phyloP scores from a whole-genome alignment of 2,329 filamentous ascomycete species.

The Clarireedia hainanense region DNA sequence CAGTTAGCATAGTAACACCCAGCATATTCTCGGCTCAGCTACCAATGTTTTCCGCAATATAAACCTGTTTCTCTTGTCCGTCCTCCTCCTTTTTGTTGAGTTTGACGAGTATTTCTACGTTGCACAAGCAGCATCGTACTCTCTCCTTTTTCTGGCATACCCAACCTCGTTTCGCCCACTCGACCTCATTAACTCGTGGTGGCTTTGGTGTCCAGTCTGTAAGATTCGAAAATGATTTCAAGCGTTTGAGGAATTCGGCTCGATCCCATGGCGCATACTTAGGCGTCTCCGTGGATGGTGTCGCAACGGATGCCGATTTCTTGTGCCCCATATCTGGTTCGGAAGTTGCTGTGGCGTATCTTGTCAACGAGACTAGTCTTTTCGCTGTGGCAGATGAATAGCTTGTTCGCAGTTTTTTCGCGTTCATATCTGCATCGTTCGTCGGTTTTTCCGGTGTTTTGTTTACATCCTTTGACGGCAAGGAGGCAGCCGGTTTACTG shows the following conservation, averaged over 20 bases:
- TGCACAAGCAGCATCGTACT: slow-evolving; percentile 79
- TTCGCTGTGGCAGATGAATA: slow-evolving; percentile 9
- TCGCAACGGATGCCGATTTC: slow-evolving; percentile 20
- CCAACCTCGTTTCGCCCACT: slow-evolving; percentile 95
- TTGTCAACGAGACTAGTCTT: slow-evolving; percentile 5
- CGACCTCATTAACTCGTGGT: slow-evolving; percentile 74
- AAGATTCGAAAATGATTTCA: slow-evolving; percentile 85
- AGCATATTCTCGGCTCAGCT: slow-evolving; percentile 24
- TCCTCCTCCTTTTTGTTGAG: slow-evolving; percentile 55
- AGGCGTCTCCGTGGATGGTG: slow-evolving; percentile 34
- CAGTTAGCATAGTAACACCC: slow-evolving; percentile 21
- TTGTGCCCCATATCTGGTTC: slow-evolving; percentile 16
- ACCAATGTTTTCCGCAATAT: slow-evolving; percentile 54
- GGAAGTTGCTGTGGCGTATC: background rate
- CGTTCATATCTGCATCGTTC: slow-evolving; percentile 14
- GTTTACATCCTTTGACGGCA: slow-evolving; percentile 31
- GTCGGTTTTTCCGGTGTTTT: slow-evolving; percentile 31
- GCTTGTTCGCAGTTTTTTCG: slow-evolving; percentile 27
- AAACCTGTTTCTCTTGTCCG: slow-evolving; percentile 45
- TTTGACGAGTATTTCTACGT: slow-evolving; percentile 76
- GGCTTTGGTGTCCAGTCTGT: slow-evolving; percentile 94
- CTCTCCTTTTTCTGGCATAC: slow-evolving; percentile 75
- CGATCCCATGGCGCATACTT: slow-evolving; percentile 86
- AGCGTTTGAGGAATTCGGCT: slow-evolving; percentile 67
- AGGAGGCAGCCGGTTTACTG: slow-evolving; percentile 37